Evolutionary conservation across 2,329 filamentous ascomycete species (phyloP), one percentile per base, ranked within the genome.

Genomic region (Pseudogymnoascus destructans): DNA sequence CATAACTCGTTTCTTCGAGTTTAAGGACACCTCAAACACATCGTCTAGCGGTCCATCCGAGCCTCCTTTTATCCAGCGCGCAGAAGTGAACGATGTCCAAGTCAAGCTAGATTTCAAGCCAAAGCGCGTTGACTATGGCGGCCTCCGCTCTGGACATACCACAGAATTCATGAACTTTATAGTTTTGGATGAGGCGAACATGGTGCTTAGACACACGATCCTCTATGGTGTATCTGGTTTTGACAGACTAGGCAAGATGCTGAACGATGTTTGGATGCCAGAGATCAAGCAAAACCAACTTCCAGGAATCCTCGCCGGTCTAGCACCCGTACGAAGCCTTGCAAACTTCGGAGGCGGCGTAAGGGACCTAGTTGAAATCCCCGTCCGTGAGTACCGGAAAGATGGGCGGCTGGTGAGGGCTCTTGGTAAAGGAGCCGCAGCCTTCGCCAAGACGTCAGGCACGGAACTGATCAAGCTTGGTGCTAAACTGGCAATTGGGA

Each of bases 131-230:
- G 92, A 98, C 70, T 98, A 98, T 65, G 88, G 85, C 0, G 91
- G 91, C 3, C 79, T 98, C 3, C 84, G 91, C 23, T 96, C 93
- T 1, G 93, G 93, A 1, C 89, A 89, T 64, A 97, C 93, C 0
- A 95, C 89, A 0, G 93, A 98, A 70, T 95, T 98, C 67, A 97
- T 97, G 91, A 98, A 98, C 70, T 96, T 98, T 69, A 80, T 98
- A 63, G 87, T 92, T 11, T 80, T 98, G 1, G 93, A 98, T 64
- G 85, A 88, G 63, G 84, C 93, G 1, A 84, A 92, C 61, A 87
- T 98, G 78, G 81, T 86, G 5, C 79, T 98, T 57, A 82, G 87
- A 10, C 91, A 92, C 69, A 87, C 88, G 23, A 97, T 98, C 64
- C 82, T 97, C 33, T 96, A 97, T 64, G 93, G 95, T 25, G 81